Evolutionary conservation across 805 yeast genomes (phyloP).

Genomic region (Ogataea ganodermae): DNA sequence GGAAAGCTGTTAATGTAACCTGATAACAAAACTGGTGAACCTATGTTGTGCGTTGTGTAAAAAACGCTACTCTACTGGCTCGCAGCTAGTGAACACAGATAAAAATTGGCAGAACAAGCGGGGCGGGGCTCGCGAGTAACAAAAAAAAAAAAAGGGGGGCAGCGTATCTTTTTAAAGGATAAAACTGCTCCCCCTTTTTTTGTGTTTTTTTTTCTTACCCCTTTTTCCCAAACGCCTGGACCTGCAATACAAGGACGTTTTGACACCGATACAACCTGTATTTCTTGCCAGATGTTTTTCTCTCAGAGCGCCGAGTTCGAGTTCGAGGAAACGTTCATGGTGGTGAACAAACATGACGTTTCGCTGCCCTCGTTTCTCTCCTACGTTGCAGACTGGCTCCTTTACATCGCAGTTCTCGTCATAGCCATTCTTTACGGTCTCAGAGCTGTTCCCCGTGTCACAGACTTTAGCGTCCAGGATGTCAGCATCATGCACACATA

Average conservation of each 20-base stretch:
- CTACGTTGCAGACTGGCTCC: slow-evolving; percentile 36
- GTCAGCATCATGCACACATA: slow-evolving; percentile 36
- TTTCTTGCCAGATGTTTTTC: slow-evolving; percentile 17
- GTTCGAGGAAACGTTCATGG: slow-evolving; percentile 31
- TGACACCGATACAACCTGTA: not conserved
- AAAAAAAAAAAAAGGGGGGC: not conserved
- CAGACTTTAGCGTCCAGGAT: slow-evolving; percentile 44
- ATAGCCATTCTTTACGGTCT: slow-evolving; percentile 36
- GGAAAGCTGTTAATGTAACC: no score
- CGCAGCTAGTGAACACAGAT: not conserved
- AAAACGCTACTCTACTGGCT: not conserved
- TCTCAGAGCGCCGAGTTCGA: slow-evolving; percentile 23
- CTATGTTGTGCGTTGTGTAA: not conserved
- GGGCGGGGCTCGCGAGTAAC: not conserved
- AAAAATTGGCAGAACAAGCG: not conserved
- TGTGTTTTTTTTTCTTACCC: not conserved
- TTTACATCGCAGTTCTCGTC: slow-evolving; percentile 27
- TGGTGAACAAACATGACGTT: slow-evolving; percentile 26
- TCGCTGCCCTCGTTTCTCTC: slow-evolving; percentile 34
- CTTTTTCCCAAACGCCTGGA: slow-evolving; percentile 1
- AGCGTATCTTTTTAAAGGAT: no score
- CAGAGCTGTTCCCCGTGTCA: slow-evolving; percentile 38
- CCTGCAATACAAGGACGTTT: not conserved
- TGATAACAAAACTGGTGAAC: not conserved
- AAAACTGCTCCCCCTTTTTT: not conserved